These are phyloP conservation scores for Umbelopsis sp. DNA, from an alignment of 192 early-diverging fungal genomes.

Conservation along the genomic window DNA sequence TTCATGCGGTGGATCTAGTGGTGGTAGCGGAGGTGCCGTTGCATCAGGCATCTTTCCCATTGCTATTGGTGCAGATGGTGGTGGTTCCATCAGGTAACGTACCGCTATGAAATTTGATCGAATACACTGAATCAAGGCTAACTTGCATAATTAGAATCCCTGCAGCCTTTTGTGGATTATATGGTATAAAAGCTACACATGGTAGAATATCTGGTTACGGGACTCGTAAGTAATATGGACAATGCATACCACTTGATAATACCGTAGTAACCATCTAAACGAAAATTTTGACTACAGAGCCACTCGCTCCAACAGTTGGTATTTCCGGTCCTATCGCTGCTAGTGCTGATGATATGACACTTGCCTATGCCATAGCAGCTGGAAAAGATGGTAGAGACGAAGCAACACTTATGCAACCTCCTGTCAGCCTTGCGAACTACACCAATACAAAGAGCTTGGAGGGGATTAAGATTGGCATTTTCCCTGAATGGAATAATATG, in stretches of 20 bases:
- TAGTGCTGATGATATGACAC: slow-evolving; percentile 65
- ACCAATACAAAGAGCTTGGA: slow-evolving; percentile 32
- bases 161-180: slow-evolving; percentile 70
- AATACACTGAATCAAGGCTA: neutral
- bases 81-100: slow-evolving; percentile 60
- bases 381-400: slow-evolving; percentile 57
- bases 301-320: slow-evolving; percentile 55
- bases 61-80: slow-evolving; percentile 72
- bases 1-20: slow-evolving; percentile 72
- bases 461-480: slow-evolving; percentile 63
- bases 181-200: slow-evolving; percentile 74
- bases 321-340: slow-evolving; percentile 71
- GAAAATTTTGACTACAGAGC: slow-evolving; percentile 15
- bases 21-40: slow-evolving; percentile 66
- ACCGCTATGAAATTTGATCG: neutral
- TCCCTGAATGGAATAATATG: slow-evolving; percentile 47
- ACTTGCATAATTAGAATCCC: slow-evolving; percentile 52
- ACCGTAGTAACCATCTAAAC: neutral
- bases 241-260: neutral
- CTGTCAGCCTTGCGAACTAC: slow-evolving; percentile 39
- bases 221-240: slow-evolving; percentile 29
- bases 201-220: slow-evolving; percentile 62
- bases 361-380: slow-evolving; percentile 65
- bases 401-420: slow-evolving; percentile 51
- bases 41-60: slow-evolving; percentile 66